Evolutionary conservation across 129 eudicot genomes (phyloP).

Genomic region (Flaveria robusta): DNA sequence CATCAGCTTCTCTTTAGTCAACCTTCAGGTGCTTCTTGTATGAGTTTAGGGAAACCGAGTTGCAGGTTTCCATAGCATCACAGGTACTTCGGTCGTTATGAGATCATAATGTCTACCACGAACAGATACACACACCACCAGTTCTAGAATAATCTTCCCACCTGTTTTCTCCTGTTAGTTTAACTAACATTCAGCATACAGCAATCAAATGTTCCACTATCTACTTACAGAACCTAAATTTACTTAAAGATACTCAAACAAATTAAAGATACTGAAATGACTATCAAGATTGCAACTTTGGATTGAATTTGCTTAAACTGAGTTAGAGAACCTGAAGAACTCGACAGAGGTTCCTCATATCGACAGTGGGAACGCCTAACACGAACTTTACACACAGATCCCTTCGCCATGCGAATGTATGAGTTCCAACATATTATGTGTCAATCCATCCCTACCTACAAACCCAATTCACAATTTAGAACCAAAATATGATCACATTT

Average conservation of each 20-base stretch:
- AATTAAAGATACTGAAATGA: too few species aligned
- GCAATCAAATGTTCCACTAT: not conserved
- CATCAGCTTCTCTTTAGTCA: constrained; percentile 93
- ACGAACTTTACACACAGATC: constrained; percentile 87
- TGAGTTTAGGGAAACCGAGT: constrained; percentile 96
- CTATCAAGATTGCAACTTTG: too few species aligned
- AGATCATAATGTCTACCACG: constrained; percentile 91
- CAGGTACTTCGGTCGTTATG: constrained; percentile 75
- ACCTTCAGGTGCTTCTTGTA: constrained; percentile 97
- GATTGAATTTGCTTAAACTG: constrained; percentile 11
- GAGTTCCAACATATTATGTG: constrained; percentile 96
- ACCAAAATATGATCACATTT: too few species aligned
- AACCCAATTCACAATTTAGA: not conserved
- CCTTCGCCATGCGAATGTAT: constrained; percentile 93
- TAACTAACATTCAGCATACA: constrained; percentile 25
- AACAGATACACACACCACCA: constrained; percentile 89
- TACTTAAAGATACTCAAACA: not conserved
- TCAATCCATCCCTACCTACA: constrained; percentile 97
- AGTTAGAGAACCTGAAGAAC: constrained; percentile 75
- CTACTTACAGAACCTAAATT: constrained; percentile 13
- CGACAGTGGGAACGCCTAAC: constrained; percentile 98
- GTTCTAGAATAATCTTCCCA: constrained; percentile 83
- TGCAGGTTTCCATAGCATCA: constrained; percentile 99
- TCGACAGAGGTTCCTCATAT: constrained; percentile 80
- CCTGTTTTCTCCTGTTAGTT: constrained; percentile 79